Base-by-base conservation (phyloP, 2,329 filamentous ascomycete genomes). In the Fusarium concolor region DNA sequence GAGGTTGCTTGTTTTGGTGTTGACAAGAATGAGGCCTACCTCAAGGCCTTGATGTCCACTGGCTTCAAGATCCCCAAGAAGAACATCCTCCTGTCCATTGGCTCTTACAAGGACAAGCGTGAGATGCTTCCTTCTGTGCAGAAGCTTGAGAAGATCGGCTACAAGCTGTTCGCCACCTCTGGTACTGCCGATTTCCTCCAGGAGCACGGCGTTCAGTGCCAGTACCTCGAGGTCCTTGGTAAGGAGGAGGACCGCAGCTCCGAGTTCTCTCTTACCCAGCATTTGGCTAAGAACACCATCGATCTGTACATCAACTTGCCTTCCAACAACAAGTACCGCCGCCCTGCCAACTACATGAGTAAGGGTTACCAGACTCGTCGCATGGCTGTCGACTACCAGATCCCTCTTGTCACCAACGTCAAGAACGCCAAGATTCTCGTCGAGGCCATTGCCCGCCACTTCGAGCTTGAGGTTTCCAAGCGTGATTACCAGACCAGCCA, bases 241-340 rank as follows among this genome's bases (percentile, higher is more conserved):
- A 89, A 90, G 59, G 89, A 94, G 67, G 91, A 94, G 71, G 90
- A 94, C 66, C 93, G 97, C 78, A 94, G 95, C 79, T 93, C 94
- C 1, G 96, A 99, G 81, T 99, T 97, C 83, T 99, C 96, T 10
- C 87, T 99, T 65, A 97, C 94, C 2, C 94, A 98, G 82, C 95
- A 97, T 83, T 84, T 99, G 81, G 92, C 95, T 60, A 98, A 97
- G 83, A 98, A 98, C 83, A 90, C 96, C 79, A 99, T 99, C 75
- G 95, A 98, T 79, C 84, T 99, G 63, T 99, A 99, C 84, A 97
- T 99, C 89, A 99, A 99, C 81, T 81, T 99, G 80, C 96, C 96
- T n/a, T 98, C 96, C 14, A 97, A 89, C 87, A 99, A 99, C 85
- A 92, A 94, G 79, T 99, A 96, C 86, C 89, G 96, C 74, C 90